Percentiles rank a stretch among this genome's conserved stretches.
Evolutionary conservation across 2,329 filamentous ascomycete species (phyloP).

Genomic region (Apiospora sp.): DNA sequence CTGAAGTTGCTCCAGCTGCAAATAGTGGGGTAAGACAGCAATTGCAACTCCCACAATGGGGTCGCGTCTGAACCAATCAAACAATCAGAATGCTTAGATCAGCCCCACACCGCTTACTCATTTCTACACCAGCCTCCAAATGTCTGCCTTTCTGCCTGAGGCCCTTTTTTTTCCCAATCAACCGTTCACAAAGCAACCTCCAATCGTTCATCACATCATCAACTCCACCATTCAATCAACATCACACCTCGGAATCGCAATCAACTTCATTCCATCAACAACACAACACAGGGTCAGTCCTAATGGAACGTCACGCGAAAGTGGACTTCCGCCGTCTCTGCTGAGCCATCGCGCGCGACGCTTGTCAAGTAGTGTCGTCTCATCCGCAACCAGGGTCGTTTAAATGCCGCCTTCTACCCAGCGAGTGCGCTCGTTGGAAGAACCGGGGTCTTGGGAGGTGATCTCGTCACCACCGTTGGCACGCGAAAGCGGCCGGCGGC

Average conservation of each 20-base stretch:
- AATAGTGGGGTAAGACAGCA: background rate
- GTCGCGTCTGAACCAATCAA: background rate
- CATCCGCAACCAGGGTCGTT: conserved; percentile 24
- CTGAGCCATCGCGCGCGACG: conserved; percentile 18
- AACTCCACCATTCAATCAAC: background rate
- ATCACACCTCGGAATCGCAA: background rate
- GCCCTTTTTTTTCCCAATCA: background rate
- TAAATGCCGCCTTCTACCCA: conserved; percentile 29
- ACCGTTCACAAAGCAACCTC: background rate
- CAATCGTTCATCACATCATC: background rate
- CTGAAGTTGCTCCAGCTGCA: background rate
- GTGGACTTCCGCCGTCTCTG: conserved; percentile 27
- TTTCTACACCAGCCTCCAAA: conserved; percentile 1
- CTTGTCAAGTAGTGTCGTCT: conserved; percentile 16
- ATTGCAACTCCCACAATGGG: background rate
- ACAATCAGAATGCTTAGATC: background rate
- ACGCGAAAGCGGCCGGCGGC: conserved; percentile 24
- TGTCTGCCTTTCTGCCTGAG: conserved; percentile 14
- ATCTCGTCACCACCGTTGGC: background rate
- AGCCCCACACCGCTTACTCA: background rate
- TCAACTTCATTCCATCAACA: background rate
- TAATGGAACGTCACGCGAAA: conserved; percentile 29
- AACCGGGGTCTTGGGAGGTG: conserved; percentile 26
- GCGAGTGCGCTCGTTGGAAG: conserved; percentile 27
- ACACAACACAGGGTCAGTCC: conserved; percentile 26